These are phyloP conservation scores for Cubamyces sp. DNA, from an alignment of 768 basidiomycete species.

Conservation along the genomic window DNA sequence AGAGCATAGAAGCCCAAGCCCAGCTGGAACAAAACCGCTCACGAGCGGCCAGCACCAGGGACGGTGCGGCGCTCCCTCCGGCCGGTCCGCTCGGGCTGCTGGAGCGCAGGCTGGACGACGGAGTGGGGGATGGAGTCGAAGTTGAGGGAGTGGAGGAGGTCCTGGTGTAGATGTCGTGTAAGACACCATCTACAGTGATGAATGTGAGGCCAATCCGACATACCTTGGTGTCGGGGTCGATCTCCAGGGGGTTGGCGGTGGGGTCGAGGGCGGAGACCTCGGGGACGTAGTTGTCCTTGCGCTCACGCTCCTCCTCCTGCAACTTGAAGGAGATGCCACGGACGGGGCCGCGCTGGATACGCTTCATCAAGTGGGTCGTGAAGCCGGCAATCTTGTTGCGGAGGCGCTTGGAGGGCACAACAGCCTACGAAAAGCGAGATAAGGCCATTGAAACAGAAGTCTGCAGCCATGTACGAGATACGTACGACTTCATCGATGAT, in stretches of 20 bases:
- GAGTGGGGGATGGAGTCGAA: slow-evolving; percentile 88
- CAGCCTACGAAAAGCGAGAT: slow-evolving; percentile 52
- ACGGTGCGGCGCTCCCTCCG: slow-evolving; percentile 79
- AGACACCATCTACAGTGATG: background rate
- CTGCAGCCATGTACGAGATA: slow-evolving; percentile 21
- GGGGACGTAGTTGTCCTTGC: slow-evolving; percentile 99
- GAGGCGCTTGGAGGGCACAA: slow-evolving; percentile 97
- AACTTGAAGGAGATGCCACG: slow-evolving; percentile 99
- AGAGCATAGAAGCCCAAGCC: slow-evolving; percentile 24
- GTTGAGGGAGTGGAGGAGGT: slow-evolving; percentile 88
- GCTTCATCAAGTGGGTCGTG: slow-evolving; percentile 99
- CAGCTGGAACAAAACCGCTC: slow-evolving; percentile 4
- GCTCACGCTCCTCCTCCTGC: slow-evolving; percentile 98
- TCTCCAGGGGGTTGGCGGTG: slow-evolving; percentile 70
- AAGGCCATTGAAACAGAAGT: background rate
- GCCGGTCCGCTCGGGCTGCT: slow-evolving; percentile 68
- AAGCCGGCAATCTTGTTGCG: slow-evolving; percentile 99
- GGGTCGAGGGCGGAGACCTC: slow-evolving; percentile 96
- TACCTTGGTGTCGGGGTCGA: slow-evolving; percentile 95
- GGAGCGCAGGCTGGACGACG: slow-evolving; percentile 66
- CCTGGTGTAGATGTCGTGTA: slow-evolving; percentile 46
- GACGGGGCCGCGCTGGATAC: slow-evolving; percentile 97
- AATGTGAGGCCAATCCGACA: slow-evolving; percentile 33
- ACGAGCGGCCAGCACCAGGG: slow-evolving; percentile 72
- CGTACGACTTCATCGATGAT: slow-evolving; percentile 96